Base-by-base conservation (phyloP, 176 grass and related monocot genomes). In the Calamus simplicifolius region DNA sequence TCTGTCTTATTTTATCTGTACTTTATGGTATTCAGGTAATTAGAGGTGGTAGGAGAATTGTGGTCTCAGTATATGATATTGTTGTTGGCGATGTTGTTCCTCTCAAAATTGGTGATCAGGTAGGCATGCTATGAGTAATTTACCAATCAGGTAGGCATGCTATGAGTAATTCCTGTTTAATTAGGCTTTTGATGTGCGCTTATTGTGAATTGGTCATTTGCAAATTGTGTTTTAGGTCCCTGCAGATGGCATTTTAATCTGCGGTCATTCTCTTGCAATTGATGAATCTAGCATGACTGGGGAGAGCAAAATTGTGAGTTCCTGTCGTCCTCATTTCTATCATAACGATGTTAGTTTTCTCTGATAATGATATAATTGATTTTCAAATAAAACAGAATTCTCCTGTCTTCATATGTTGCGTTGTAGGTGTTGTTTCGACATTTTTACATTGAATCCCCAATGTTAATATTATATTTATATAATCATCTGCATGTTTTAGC, bases 271-370 rank as follows among this genome's bases (percentile, higher is more conserved):
- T 54, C 85, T 97, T 62, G 83, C 93, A 5, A 79, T 97, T 63
- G 93, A 97, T 27, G 93, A 97, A 73, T 97, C 93, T 21, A 91
- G 87, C 63, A 97, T 97, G 93, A 97, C 93, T 0, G 93, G 93
- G 29, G 93, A 97, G 72, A 97, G 93, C 66, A 92, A 88, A 82
- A 81, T 97, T 2, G 93, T 97, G 68, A 91, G 80, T 82, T 59
- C 43, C 51, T 21, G 2, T 71, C 6, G 38, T 26, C 30, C 18
- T 18, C 23, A 69, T 56, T 30, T 5, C 26, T 51, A 13, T 43
- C 35, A 12, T 43, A 43, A 6, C 12, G 8, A 43, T 43, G 35
- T 13, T 43, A 43, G 35, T 13, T 43, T 43, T 10, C 35, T 43
- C 12, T 43, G 12, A 43, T 13, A 13, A 43, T 43, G 8, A 43